phyloP scores from a whole-genome alignment of 768 basidiomycete genomes.

The Pluteus cervinus region DNA sequence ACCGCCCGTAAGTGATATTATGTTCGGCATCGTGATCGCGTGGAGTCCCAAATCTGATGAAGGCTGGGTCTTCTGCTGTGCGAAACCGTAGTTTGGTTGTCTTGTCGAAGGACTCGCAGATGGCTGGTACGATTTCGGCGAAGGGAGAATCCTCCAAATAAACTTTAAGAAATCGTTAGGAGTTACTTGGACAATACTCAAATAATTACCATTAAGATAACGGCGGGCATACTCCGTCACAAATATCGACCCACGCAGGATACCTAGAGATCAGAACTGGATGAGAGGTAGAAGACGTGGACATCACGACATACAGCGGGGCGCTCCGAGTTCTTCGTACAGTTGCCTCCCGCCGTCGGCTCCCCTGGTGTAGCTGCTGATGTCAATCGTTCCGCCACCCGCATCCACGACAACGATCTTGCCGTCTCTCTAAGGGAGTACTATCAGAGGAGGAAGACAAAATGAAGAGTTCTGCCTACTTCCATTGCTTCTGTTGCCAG shows the following conservation, averaged over 20 bases:
- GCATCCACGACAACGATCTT: constrained; percentile 36
- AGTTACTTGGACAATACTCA: too few species aligned
- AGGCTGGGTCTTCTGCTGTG: constrained; percentile 24
- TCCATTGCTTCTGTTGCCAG: too few species aligned
- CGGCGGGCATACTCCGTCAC: constrained; percentile 5
- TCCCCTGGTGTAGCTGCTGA: constrained; percentile 30
- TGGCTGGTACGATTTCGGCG: too few species aligned
- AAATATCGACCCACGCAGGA: constrained; percentile 4
- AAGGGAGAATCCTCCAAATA: too few species aligned
- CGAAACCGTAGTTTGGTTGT: constrained; percentile 34
- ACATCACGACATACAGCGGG: constrained; percentile 4
- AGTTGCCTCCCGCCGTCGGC: constrained; percentile 10
- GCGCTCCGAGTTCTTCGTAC: constrained; percentile 27
- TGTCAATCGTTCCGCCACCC: constrained; percentile 39
- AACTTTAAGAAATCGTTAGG: too few species aligned
- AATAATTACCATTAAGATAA: too few species aligned
- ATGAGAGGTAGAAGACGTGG: background rate
- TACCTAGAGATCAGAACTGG: background rate
- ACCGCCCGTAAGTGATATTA: constrained; percentile 33
- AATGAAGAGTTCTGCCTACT: too few species aligned
- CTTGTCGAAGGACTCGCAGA: constrained; percentile 34
- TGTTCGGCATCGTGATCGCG: constrained; percentile 29
- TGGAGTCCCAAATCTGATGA: constrained; percentile 33
- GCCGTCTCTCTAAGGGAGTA: constrained; percentile 20
- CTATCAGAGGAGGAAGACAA: too few species aligned